phyloP scores from a whole-genome alignment of 179 eudicot species.

The Actinidia arguta region DNA sequence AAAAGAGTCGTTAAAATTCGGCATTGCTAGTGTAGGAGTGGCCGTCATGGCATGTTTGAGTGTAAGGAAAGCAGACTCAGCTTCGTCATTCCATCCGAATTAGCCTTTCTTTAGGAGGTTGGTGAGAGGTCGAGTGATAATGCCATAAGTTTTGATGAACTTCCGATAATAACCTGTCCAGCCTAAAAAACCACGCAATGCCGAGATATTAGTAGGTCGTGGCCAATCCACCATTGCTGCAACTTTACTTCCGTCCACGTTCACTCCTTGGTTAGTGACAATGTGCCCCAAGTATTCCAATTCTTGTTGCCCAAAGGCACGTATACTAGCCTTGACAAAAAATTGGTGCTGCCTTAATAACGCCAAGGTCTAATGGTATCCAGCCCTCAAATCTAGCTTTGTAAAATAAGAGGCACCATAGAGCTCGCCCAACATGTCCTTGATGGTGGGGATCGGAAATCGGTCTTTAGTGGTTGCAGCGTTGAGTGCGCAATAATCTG shows the following conservation, averaged over 20 bases:
- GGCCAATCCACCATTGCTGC: neutral
- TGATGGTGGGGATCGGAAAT: neutral
- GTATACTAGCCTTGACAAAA: neutral
- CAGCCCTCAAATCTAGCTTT: neutral
- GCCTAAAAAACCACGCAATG: neutral
- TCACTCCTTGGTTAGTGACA: neutral
- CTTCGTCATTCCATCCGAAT: neutral
- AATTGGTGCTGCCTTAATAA: neutral
- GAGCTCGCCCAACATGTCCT: neutral
- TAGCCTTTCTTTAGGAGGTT: neutral
- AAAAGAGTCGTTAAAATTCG: neutral
- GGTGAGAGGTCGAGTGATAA: neutral
- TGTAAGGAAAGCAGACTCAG: neutral
- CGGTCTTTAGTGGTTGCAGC: neutral
- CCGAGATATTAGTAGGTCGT: neutral
- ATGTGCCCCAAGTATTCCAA: conserved; percentile 11
- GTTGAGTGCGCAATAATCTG: neutral
- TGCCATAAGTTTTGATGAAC: neutral
- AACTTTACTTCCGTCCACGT: neutral
- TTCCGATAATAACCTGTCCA: neutral
- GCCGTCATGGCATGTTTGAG: neutral
- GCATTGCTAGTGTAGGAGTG: neutral
- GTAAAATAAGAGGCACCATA: neutral
- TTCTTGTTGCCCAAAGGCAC: neutral
- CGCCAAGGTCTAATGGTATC: neutral